These are phyloP conservation scores for Stagonosporopsis tanaceti DNA, from an alignment of 2,329 filamentous ascomycete genomes.

Conservation along the genomic window DNA sequence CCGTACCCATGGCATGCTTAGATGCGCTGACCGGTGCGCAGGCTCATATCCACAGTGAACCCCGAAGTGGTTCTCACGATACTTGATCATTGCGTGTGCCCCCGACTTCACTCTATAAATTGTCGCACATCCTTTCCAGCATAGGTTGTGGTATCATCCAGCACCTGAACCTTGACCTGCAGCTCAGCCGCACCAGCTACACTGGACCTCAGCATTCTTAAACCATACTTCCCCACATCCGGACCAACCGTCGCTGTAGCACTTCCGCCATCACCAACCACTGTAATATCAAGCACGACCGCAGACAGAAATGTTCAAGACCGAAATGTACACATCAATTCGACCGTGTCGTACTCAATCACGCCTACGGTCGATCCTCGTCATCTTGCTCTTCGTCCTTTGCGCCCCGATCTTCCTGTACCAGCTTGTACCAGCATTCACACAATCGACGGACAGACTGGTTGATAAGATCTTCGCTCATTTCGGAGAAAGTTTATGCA, in stretches of 20 bases:
- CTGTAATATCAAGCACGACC: not conserved
- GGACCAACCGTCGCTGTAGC: not conserved
- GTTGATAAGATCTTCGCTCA: slow-evolving; percentile 6
- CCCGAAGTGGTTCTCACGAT: slow-evolving; percentile 7
- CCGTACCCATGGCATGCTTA: slow-evolving; percentile 24
- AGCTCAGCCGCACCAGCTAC: slow-evolving; percentile 20
- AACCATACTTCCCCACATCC: slow-evolving; percentile 1
- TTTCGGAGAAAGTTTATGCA: slow-evolving; percentile 28
- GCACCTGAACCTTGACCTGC: not conserved
- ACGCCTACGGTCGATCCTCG: slow-evolving; percentile 14
- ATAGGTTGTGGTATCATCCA: not conserved
- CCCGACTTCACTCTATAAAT: not conserved
- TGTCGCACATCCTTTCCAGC: not conserved
- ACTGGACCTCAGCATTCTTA: slow-evolving; percentile 4
- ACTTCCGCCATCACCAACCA: not conserved
- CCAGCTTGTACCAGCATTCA: slow-evolving; percentile 27
- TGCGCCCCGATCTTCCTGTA: slow-evolving; percentile 32
- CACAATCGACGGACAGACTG: slow-evolving; percentile 15
- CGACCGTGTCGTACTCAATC: not conserved
- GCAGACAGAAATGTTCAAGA: not conserved
- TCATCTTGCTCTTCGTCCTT: slow-evolving; percentile 24
- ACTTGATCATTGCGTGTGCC: slow-evolving; percentile 1
- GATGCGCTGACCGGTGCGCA: slow-evolving; percentile 7
- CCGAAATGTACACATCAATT: not conserved
- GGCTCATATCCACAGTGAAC: slow-evolving; percentile 13